These are phyloP conservation scores for Filobasidium uniguttulatum DNA, from an alignment of 1,284 basidiomycete species.

Conservation along the genomic window DNA sequence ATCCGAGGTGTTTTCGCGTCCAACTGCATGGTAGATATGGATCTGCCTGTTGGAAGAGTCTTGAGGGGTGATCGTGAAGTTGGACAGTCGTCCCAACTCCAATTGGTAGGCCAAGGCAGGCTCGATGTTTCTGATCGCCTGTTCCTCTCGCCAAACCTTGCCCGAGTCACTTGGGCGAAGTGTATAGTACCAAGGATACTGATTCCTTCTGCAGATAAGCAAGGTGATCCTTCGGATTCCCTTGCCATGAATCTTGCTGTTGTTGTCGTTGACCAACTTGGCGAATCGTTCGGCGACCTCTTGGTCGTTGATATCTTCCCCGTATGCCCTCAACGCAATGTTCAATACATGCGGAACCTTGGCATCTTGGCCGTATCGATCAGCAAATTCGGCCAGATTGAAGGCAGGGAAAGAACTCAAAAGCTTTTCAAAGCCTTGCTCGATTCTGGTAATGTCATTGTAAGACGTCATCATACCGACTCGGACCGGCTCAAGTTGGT, in stretches of 20 bases:
- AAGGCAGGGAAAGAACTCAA: slow-evolving; percentile 51
- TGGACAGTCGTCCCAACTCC: slow-evolving; percentile 86
- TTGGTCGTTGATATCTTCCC: slow-evolving; percentile 62
- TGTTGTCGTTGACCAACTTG: slow-evolving; percentile 59
- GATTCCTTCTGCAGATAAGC: slow-evolving; percentile 76
- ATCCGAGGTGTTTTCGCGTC: slow-evolving; percentile 90
- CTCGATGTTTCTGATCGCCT: slow-evolving; percentile 95
- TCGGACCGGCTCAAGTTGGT: slow-evolving; percentile 72
- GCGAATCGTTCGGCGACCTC: slow-evolving; percentile 64
- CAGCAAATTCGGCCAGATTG: slow-evolving; percentile 53
- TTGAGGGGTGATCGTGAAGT: slow-evolving; percentile 90
- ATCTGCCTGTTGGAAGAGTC: slow-evolving; percentile 90
- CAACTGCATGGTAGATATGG: slow-evolving; percentile 91
- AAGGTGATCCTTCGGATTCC: slow-evolving; percentile 87
- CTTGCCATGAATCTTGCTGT: slow-evolving; percentile 50
- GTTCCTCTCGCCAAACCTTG: slow-evolving; percentile 79
- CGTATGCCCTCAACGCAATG: slow-evolving; percentile 74
- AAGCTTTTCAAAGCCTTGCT: slow-evolving; percentile 55
- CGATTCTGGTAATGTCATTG: slow-evolving; percentile 56
- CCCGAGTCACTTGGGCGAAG: slow-evolving; percentile 54
- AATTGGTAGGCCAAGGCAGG: slow-evolving; percentile 97
- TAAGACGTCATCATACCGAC: slow-evolving; percentile 82
- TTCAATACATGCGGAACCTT: slow-evolving; percentile 86
- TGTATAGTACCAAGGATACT: slow-evolving; percentile 93
- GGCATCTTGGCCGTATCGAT: slow-evolving; percentile 56